A percentile compares a stretch with the other conserved stretches of the same genome.
phyloP scores from a whole-genome alignment of 2,329 filamentous ascomycete genomes.

The Penicillium brasilianum region DNA sequence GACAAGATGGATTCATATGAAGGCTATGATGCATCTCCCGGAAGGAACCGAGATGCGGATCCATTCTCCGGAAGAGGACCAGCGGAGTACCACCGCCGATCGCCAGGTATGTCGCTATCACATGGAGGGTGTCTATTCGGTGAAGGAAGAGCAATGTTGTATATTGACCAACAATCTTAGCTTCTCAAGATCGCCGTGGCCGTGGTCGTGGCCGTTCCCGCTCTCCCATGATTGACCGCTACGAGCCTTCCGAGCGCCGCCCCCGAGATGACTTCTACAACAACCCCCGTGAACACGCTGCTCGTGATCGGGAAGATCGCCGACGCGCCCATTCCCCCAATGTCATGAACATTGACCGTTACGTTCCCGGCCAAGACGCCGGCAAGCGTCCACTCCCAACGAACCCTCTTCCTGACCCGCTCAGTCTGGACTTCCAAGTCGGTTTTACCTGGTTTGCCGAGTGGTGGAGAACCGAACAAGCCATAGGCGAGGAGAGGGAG shows the following conservation, averaged over 20 bases:
- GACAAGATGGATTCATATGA: constrained; percentile 54
- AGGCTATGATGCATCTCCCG: constrained; percentile 51
- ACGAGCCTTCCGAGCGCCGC: constrained; percentile 62
- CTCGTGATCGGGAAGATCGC: constrained; percentile 61
- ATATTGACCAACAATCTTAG: constrained; percentile 25
- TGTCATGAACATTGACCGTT: constrained; percentile 65
- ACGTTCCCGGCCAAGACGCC: constrained; percentile 66
- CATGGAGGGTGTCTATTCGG: neutral
- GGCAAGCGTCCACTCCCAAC: constrained; percentile 57
- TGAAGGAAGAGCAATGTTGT: neutral
- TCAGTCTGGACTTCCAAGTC: constrained; percentile 68
- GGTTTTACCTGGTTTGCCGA: constrained; percentile 72
- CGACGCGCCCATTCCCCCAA: constrained; percentile 63
- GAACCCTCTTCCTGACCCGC: constrained; percentile 66
- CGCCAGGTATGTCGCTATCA: constrained; percentile 48
- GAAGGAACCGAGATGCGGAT: constrained; percentile 50
- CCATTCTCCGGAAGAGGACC: constrained; percentile 39
- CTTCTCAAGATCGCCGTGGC: constrained; percentile 48
- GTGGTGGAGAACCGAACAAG: constrained; percentile 69
- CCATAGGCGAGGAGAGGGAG: constrained; percentile 68
- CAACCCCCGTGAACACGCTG: constrained; percentile 46
- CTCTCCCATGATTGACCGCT: constrained; percentile 68
- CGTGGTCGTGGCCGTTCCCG: constrained; percentile 60
- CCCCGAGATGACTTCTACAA: constrained; percentile 64
- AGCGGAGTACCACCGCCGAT: constrained; percentile 53